Evolutionary conservation across 768 basidiomycete species (phyloP), one percentile per base, ranked within the genome.

Genomic region (Russula sp.): DNA sequence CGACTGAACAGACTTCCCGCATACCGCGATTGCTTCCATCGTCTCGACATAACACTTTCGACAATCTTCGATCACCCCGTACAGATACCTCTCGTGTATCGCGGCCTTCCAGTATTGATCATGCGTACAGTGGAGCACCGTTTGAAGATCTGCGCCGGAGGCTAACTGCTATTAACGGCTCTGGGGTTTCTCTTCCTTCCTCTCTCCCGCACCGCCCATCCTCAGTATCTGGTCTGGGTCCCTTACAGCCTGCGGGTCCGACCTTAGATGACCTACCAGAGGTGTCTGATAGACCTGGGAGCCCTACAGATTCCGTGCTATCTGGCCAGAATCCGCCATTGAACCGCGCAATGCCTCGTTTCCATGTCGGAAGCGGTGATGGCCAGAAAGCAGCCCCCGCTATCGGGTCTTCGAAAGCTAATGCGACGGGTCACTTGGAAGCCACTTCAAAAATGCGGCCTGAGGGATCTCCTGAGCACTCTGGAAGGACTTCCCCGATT

Each of bases 321-420:
- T 94, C 92, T 3, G 83, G 82, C 5, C 74, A 86, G 0, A 88
- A 87, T 66, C 88, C 88, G 0, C 79, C 82, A 11, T 79, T 81
- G 1, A 77, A 86, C 59, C 79, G 82, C 22, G 80, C 80, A 3
- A 72, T 80, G 14, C 86, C 85, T 64, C 79, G 86, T 44, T 72
- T 91, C 49, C 88, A 89, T 32, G 78, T 89, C 14, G 88, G 88
- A 6, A 83, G 85, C 54, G 80, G 79, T 13, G 92, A 94, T 66
- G 82, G 85, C 1, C 86, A 86, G 67, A 95, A 96, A 71, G 94
- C 91, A 4, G 90, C 91, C 0, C 90, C 97, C 32, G 92, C 94
- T 4, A 77, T 98, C 45, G 94, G 90, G 2, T 89, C 94, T 2
- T 91, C 90, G 7, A 88, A 84, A 70, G 82, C 86, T 7, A 94